Conservation (phyloP, 805 yeast species). For the Tanozyma kutaoensis region DNA sequence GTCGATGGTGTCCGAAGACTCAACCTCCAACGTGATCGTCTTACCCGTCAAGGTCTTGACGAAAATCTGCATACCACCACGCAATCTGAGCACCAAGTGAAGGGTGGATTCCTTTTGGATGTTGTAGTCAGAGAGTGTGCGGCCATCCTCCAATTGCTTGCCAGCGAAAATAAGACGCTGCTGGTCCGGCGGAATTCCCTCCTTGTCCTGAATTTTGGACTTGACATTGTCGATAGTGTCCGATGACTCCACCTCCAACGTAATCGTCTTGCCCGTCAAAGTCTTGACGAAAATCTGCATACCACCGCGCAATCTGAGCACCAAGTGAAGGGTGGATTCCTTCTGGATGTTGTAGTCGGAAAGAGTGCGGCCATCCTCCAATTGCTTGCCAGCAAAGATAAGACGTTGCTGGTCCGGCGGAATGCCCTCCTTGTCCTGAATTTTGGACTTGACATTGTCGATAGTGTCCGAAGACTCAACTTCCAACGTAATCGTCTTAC, state of each 20-base stretch:
- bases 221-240: conserved; percentile 28
- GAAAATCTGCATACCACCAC: conserved; percentile 67
- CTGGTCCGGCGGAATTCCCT: conserved; percentile 96
- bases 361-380: conserved; percentile 25
- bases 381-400: conserved; percentile 34
- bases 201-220: conserved; percentile 93
- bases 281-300: conserved; percentile 37
- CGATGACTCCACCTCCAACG: neutral
- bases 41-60: conserved; percentile 21
- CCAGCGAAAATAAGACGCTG: conserved; percentile 97
- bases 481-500: conserved; percentile 73
- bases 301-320: conserved; percentile 32
- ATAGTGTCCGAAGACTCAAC: conserved; percentile 97
- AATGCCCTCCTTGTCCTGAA: conserved; percentile 30
- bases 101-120: conserved; percentile 95
- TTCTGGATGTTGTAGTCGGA: conserved; percentile 30
- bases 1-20: conserved; percentile 1
- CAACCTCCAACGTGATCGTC: neutral
- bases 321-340: conserved; percentile 22
- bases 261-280: conserved; percentile 12
- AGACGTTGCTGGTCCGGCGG: conserved; percentile 34
- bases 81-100: conserved; percentile 91
- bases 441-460: conserved; percentile 61
- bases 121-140: conserved; percentile 95
- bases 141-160: conserved; percentile 93